Evolutionary conservation across 257 asterid species (phyloP).

Genomic region (Avicennia marina): DNA sequence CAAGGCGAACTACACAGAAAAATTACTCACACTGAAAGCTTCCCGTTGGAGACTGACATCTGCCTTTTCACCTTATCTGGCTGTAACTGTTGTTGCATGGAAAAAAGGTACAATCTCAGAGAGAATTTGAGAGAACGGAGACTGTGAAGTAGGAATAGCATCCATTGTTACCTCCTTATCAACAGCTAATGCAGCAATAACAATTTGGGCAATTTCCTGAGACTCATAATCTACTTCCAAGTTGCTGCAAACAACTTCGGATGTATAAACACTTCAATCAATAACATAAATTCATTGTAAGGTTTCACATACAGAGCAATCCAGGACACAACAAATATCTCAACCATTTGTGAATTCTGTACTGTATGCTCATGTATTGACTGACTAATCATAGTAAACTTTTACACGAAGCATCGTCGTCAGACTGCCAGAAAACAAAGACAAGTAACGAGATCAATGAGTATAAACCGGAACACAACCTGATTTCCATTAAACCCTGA

Average conservation of each 20-base stretch:
- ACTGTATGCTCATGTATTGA: background rate
- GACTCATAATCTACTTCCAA: constrained; percentile 76
- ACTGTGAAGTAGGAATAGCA: too few species aligned
- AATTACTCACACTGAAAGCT: constrained; percentile 66
- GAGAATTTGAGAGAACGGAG: too few species aligned
- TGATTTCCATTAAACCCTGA: background rate
- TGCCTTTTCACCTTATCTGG: constrained; percentile 87
- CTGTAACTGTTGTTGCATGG: constrained; percentile 30
- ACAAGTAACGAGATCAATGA: background rate
- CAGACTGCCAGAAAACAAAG: background rate
- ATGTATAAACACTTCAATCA: background rate
- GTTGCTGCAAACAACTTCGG: constrained; percentile 14
- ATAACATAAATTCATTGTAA: background rate
- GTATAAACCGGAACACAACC: background rate
- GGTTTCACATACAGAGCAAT: background rate
- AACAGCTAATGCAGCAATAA: constrained; percentile 61
- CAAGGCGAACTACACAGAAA: background rate
- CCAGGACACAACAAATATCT: background rate
- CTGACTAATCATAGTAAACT: background rate
- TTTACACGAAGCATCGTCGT: background rate
- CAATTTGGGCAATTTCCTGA: constrained; percentile 59
- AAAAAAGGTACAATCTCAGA: too few species aligned
- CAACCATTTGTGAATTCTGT: background rate
- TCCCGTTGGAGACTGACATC: constrained; percentile 58
- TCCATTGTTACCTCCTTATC: constrained; percentile 52